These are phyloP conservation scores for Nicotiana tabacum DNA, from an alignment of 257 asterid genomes.

Conservation along the genomic window DNA sequence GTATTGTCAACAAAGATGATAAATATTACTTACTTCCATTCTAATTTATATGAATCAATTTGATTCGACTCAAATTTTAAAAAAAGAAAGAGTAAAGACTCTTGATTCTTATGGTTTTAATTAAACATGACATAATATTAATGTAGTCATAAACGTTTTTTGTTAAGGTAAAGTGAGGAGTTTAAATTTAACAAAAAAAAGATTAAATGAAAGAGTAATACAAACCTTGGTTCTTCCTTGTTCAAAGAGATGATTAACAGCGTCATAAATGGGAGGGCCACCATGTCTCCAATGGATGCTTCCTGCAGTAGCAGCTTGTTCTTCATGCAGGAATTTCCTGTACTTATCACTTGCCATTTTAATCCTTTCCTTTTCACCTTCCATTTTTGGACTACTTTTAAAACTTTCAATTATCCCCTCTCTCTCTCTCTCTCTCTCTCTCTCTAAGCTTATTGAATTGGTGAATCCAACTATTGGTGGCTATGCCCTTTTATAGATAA, in stretches of 20 bases:
- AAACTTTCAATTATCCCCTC: neutral
- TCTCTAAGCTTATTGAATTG: neutral
- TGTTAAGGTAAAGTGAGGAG: no score
- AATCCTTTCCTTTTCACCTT: neutral
- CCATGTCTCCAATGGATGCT: slow-evolving; percentile 79
- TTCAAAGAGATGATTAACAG: slow-evolving; percentile 64
- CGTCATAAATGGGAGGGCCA: slow-evolving; percentile 64
- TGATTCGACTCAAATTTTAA: no score
- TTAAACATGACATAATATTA: no score
- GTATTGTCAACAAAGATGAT: neutral
- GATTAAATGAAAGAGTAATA: neutral
- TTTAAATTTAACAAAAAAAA: no score
- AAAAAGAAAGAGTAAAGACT: no score
- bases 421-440: neutral
- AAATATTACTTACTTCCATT: neutral
- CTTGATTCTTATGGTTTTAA: no score
- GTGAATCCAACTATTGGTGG: neutral
- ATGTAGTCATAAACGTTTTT: no score
- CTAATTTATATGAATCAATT: no score
- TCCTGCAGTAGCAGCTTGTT: slow-evolving; percentile 20
- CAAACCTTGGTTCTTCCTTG: slow-evolving; percentile 68
- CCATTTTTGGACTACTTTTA: neutral
- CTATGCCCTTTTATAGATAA: neutral
- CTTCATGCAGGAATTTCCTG: slow-evolving; percentile 61
- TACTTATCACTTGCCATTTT: slow-evolving; percentile 41